Evolutionary conservation across 176 grass and related monocot species (phyloP).

Genomic region (Raddia guianensis): DNA sequence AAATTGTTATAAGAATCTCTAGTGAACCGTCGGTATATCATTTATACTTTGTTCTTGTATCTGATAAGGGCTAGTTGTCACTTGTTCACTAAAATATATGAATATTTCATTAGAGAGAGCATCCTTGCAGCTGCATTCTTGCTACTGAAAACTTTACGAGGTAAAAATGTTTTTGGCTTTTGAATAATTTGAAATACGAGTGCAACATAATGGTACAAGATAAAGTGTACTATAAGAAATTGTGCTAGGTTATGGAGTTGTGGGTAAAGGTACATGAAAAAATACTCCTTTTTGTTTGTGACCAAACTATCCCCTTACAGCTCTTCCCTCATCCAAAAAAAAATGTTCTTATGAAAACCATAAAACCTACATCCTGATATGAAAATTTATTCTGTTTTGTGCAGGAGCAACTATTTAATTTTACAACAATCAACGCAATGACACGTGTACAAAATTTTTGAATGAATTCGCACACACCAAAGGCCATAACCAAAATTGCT

Average conservation of each 20-base stretch:
- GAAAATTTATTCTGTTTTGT: not conserved
- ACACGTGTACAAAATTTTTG: not conserved
- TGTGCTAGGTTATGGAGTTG: not conserved
- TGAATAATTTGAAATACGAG: no score
- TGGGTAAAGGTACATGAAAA: not conserved
- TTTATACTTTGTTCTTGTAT: no score
- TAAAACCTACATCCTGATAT: not conserved
- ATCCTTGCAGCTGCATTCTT: no score
- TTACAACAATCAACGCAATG: not conserved
- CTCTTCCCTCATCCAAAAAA: not conserved
- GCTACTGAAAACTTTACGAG: no score
- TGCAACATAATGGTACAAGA: no score
- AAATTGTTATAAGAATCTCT: no score
- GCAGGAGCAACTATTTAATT: not conserved
- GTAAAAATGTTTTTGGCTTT: no score
- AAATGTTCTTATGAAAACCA: not conserved
- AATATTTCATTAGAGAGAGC: no score
- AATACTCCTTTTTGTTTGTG: not conserved
- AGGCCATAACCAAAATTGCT: not conserved
- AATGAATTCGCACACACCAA: not conserved
- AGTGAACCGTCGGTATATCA: no score
- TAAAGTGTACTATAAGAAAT: not conserved
- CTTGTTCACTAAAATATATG: no score
- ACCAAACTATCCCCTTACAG: not conserved
- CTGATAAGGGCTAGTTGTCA: no score